Percentiles rank a stretch among this genome's conserved stretches.
phyloP scores from a whole-genome alignment of 2,329 filamentous ascomycete genomes.

The Triangularia verruculosa region DNA sequence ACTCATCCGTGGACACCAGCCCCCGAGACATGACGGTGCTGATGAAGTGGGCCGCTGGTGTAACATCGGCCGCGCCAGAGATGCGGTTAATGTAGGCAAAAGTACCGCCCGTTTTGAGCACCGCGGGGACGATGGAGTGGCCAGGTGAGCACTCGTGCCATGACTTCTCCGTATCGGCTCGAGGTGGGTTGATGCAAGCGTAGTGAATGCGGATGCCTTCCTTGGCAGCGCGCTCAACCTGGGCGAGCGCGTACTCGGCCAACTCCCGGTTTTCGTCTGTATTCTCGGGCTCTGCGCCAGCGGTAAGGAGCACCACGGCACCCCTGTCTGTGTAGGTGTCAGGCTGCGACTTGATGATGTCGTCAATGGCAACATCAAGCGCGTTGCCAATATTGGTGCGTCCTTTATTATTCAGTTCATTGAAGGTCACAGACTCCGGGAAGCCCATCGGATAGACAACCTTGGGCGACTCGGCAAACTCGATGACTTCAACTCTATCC shows the following conservation, averaged over 20 bases:
- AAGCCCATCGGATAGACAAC: slow-evolving; percentile 19
- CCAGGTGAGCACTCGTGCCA: slow-evolving; percentile 14
- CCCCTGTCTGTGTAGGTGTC: slow-evolving; percentile 22
- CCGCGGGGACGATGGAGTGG: slow-evolving; percentile 13
- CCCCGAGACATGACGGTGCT: slow-evolving; percentile 20
- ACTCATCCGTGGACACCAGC: slow-evolving; percentile 19
- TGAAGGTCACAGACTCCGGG: slow-evolving; percentile 8
- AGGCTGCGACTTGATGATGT: slow-evolving; percentile 19
- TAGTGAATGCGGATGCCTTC: slow-evolving; percentile 26
- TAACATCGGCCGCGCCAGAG: background rate
- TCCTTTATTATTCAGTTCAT: background rate
- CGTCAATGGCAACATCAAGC: slow-evolving; percentile 20
- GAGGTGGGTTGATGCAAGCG: slow-evolving; percentile 17
- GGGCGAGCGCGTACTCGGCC: slow-evolving; percentile 1
- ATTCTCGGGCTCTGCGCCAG: slow-evolving; percentile 11
- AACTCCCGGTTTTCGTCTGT: background rate
- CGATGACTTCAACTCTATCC: slow-evolving; percentile 18
- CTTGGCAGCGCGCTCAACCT: slow-evolving; percentile 18
- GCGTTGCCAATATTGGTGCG: slow-evolving; percentile 15
- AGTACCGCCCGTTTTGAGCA: slow-evolving; percentile 22
- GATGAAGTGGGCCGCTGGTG: slow-evolving; percentile 12
- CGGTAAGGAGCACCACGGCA: slow-evolving; percentile 17
- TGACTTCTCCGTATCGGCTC: background rate
- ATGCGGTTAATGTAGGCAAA: slow-evolving; percentile 18
- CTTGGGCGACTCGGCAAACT: slow-evolving; percentile 7